phyloP scores from a whole-genome alignment of 305 asterid genomes.

The Fraxinus sp. region DNA sequence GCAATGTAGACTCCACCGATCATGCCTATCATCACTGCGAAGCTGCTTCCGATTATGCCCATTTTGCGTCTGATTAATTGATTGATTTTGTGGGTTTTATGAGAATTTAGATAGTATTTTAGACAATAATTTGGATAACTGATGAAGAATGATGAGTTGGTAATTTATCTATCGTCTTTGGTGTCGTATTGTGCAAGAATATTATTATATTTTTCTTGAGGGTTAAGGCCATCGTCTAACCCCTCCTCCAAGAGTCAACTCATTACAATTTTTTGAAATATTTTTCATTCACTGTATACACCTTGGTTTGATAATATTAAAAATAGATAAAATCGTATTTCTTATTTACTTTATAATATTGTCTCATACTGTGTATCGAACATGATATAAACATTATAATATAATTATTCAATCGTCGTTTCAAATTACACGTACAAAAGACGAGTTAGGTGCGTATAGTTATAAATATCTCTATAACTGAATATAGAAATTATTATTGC shows the following conservation, averaged over 20 bases:
- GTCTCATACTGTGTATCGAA: no score
- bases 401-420: not conserved
- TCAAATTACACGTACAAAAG: not conserved
- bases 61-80: not conserved
- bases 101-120: not conserved
- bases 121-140: not conserved
- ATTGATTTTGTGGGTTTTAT: not conserved
- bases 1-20: constrained; percentile 33
- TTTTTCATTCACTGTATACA: not conserved
- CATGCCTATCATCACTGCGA: constrained; percentile 21
- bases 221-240: not conserved
- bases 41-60: constrained; percentile 17
- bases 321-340: no score
- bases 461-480: no score
- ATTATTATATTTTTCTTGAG: not conserved
- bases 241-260: constrained; percentile 25
- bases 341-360: not conserved
- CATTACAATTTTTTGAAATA: not conserved
- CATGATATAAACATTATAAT: not conserved
- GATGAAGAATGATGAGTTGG: not conserved
- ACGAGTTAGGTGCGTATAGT: not conserved
- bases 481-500: not conserved
- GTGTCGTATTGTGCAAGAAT: constrained; percentile 30
- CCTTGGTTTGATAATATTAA: not conserved
- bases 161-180: not conserved